A percentile compares a stretch with the other conserved stretches of the same genome.
Conservation (phyloP, 345 rosid species). For the Hirschfeldia incana region DNA sequence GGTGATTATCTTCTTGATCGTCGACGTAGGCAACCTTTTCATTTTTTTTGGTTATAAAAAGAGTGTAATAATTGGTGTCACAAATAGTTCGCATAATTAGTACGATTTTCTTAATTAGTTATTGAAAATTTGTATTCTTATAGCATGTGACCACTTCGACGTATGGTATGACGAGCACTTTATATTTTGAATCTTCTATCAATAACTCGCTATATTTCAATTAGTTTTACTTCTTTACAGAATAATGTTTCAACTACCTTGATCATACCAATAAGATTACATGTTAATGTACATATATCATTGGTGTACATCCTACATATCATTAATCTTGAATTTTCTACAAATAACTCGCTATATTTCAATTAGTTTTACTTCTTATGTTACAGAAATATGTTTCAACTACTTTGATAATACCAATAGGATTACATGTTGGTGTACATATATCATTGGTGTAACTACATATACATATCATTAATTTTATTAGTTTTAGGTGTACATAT, state of each 20-base stretch:
- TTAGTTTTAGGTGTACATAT: background rate
- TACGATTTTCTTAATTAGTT: constrained; percentile 10
- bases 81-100: constrained; percentile 21
- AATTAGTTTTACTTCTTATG: background rate
- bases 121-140: background rate
- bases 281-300: background rate
- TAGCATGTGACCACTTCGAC: constrained; percentile 27
- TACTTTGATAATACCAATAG: constrained; percentile 17
- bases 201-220: constrained; percentile 14
- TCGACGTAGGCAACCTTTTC: constrained; percentile 18
- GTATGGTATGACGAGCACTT: constrained; percentile 27
- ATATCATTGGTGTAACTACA: background rate
- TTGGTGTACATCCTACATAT: background rate
- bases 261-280: constrained; percentile 7
- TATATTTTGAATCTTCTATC: constrained; percentile 26
- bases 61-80: constrained; percentile 23
- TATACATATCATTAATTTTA: background rate
- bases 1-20: constrained; percentile 10
- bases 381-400: constrained; percentile 1
- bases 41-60: background rate
- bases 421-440: background rate
- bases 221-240: background rate
- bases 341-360: no score
- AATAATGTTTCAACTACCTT: constrained; percentile 10
- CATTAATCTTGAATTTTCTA: no score